A percentile compares a stretch with the other conserved stretches of the same genome.
These are phyloP conservation scores for Globisporangium abappressorium DNA, from an alignment of 352 stramenopile genomes.

Conservation along the genomic window DNA sequence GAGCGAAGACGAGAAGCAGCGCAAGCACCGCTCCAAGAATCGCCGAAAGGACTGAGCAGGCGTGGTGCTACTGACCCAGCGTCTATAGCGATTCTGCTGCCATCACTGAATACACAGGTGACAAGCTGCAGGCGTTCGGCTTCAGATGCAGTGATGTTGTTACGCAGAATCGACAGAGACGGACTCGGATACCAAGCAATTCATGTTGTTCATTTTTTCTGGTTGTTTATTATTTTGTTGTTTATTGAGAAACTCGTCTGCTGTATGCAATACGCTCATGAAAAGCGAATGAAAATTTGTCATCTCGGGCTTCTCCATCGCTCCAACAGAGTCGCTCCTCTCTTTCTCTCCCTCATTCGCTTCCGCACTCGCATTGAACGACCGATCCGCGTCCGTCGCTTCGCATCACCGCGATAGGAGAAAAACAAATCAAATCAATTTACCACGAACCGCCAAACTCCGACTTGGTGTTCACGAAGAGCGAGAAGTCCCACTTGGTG, in stretches of 20 bases:
- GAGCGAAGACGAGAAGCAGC: conserved; percentile 16
- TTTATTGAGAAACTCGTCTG: neutral
- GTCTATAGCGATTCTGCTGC: neutral
- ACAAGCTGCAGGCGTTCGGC: neutral
- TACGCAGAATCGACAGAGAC: neutral
- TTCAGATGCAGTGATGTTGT: neutral
- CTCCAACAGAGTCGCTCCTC: neutral
- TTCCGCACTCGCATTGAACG: neutral
- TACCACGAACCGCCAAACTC: conserved; percentile 89
- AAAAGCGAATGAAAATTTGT: neutral
- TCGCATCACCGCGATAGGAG: neutral
- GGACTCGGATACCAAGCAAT: neutral
- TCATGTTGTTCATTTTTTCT: conserved; percentile 8
- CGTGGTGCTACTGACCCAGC: neutral
- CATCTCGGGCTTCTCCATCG: neutral
- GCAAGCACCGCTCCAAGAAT: conserved; percentile 33
- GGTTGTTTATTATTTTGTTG: conserved; percentile 6
- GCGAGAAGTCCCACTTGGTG: conserved; percentile 92
- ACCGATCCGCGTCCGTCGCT: neutral
- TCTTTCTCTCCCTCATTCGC: neutral
- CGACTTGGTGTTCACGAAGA: conserved; percentile 88
- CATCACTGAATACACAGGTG: neutral
- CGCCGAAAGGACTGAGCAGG: conserved; percentile 33
- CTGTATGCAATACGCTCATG: neutral
- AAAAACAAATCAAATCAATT: conserved; percentile 18